phyloP scores from a whole-genome alignment of 768 basidiomycete genomes.

The Tylopilus balloui region DNA sequence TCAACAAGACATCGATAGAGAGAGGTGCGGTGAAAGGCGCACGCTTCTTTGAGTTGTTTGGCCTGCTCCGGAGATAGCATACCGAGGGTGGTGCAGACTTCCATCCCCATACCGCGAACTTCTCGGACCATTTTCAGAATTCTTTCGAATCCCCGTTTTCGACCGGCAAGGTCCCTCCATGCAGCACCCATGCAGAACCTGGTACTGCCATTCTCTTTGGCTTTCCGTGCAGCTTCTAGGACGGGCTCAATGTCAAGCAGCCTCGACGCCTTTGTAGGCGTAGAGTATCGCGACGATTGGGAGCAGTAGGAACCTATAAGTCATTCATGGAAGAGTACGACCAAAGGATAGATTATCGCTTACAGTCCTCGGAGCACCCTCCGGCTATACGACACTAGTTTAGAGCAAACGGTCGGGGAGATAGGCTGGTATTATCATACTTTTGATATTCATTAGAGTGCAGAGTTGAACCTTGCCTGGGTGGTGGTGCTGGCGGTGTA shows the following conservation, averaged over 20 bases:
- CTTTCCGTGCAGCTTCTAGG: constrained; percentile 85
- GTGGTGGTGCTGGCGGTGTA: constrained; percentile 86
- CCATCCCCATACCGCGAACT: constrained; percentile 95
- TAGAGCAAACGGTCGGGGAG: constrained; percentile 9
- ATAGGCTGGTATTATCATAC: constrained; percentile 44
- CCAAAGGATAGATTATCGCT: constrained; percentile 24
- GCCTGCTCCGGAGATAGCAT: constrained; percentile 97
- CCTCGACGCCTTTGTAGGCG: constrained; percentile 82
- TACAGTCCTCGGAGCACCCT: constrained; percentile 94
- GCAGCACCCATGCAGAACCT: constrained; percentile 99
- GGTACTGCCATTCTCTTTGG: constrained; percentile 95
- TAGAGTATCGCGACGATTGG: constrained; percentile 91
- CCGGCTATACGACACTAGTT: constrained; percentile 56
- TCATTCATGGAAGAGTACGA: neutral
- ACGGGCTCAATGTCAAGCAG: constrained; percentile 90
- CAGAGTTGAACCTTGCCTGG: constrained; percentile 91
- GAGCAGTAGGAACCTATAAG: constrained; percentile 89
- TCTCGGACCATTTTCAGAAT: constrained; percentile 90
- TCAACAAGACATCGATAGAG: neutral
- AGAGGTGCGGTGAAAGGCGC: constrained; percentile 27
- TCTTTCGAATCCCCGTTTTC: constrained; percentile 89
- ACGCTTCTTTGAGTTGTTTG: constrained; percentile 88
- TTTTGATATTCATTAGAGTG: constrained; percentile 98
- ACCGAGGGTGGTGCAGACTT: constrained; percentile 97
- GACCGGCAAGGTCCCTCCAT: constrained; percentile 91